phyloP scores from a whole-genome alignment of 1,284 basidiomycete species.

The Irpex sp. region DNA sequence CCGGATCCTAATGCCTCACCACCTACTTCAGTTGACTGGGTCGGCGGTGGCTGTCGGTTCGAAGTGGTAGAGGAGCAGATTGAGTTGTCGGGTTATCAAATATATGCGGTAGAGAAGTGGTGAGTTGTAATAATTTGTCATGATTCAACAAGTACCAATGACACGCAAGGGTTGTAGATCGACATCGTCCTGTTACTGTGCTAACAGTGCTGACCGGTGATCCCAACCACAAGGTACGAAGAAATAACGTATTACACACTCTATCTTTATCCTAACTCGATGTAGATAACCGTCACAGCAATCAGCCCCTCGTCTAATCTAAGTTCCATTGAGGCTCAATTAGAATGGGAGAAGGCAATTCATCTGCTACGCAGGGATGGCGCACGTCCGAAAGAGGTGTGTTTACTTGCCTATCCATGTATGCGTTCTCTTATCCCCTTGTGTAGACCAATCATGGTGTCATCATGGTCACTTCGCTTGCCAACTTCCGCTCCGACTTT shows the following conservation, averaged over 20 bases:
- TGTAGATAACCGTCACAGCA: conserved; percentile 57
- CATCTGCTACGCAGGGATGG: conserved; percentile 59
- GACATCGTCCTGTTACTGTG: conserved; percentile 53
- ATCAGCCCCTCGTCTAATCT: conserved; percentile 44
- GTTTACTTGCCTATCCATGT: background rate
- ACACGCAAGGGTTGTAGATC: conserved; percentile 57
- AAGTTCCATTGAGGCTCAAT: conserved; percentile 40
- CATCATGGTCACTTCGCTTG: conserved; percentile 78
- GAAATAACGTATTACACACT: conserved; percentile 1
- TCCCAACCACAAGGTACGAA: conserved; percentile 52
- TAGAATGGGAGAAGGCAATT: conserved; percentile 58
- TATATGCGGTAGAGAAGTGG: conserved; percentile 85
- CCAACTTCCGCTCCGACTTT: conserved; percentile 80
- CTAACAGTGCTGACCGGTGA: conserved; percentile 75
- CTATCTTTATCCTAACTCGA: conserved; percentile 1
- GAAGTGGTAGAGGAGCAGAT: conserved; percentile 44
- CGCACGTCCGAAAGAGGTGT: conserved; percentile 64
- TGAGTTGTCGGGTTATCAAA: conserved; percentile 59
- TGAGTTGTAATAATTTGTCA: conserved; percentile 21
- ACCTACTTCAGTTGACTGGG: conserved; percentile 28
- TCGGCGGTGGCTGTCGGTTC: conserved; percentile 36
- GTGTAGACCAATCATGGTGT: conserved; percentile 58
- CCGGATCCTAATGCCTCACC: conserved; percentile 17
- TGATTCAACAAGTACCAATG: background rate
- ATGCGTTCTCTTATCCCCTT: conserved; percentile 1